Percentiles rank a stretch among this genome's conserved stretches.
Evolutionary conservation across 2,329 filamentous ascomycete genomes (phyloP).

Genomic region (Albifimbria verrucaria): DNA sequence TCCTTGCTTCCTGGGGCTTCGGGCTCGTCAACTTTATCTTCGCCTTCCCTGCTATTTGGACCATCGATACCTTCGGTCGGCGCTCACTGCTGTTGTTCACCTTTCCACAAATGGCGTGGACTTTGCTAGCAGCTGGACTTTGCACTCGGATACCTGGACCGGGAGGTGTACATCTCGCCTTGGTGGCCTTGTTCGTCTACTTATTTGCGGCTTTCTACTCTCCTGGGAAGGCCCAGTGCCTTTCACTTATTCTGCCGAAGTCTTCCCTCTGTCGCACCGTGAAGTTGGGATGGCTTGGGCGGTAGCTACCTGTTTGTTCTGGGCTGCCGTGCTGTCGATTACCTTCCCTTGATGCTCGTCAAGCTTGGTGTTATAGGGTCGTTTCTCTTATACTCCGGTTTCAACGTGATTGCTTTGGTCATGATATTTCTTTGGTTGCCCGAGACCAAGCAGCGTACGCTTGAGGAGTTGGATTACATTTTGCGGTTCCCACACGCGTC

Average conservation of each 20-base stretch:
- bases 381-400: slow-evolving; percentile 52
- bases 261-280: slow-evolving; percentile 67
- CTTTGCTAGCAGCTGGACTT: slow-evolving; percentile 37
- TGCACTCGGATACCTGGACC: slow-evolving; percentile 47
- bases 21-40: slow-evolving; percentile 58
- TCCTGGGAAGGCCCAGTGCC: slow-evolving; percentile 63
- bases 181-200: slow-evolving; percentile 56
- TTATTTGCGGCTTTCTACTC: slow-evolving; percentile 51
- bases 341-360: slow-evolving; percentile 57
- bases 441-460: slow-evolving; percentile 55
- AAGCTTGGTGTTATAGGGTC: slow-evolving; percentile 42
- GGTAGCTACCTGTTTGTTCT: slow-evolving; percentile 62
- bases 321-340: slow-evolving; percentile 59
- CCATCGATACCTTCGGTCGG: slow-evolving; percentile 56
- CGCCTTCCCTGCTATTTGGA: slow-evolving; percentile 56
- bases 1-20: slow-evolving; percentile 57
- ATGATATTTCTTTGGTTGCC: slow-evolving; percentile 57
- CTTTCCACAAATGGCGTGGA: slow-evolving; percentile 41
- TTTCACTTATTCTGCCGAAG: slow-evolving; percentile 66
- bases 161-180: slow-evolving; percentile 30
- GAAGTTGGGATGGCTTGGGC: slow-evolving; percentile 70
- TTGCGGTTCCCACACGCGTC: slow-evolving; percentile 55
- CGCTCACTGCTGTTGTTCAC: slow-evolving; percentile 44
- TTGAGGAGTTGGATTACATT: slow-evolving; percentile 57
- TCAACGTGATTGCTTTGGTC: slow-evolving; percentile 52